Percentiles rank a stretch among this genome's conserved stretches.
These are phyloP conservation scores for Diplogelasinospora grovesii DNA, from an alignment of 495 filamentous ascomycete species.

Conservation along the genomic window DNA sequence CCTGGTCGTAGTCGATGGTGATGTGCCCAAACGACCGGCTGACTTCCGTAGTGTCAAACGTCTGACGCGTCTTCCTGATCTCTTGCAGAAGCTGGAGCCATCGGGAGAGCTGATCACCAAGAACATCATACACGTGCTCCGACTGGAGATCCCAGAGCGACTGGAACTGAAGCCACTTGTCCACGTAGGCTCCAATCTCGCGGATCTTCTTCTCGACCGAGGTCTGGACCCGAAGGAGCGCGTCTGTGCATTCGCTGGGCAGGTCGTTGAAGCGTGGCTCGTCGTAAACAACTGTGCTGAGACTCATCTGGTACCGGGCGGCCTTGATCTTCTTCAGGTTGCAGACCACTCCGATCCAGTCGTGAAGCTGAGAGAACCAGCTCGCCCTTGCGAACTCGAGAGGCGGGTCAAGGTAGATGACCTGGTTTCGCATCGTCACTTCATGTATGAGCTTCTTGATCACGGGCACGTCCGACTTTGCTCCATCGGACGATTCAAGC, in stretches of 20 bases:
- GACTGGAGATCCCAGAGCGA: constrained; percentile 96
- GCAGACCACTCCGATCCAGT: constrained; percentile 88
- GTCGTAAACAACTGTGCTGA: constrained; percentile 54
- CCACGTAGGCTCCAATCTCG: constrained; percentile 74
- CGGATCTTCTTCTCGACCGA: constrained; percentile 72
- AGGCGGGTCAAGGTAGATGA: constrained; percentile 91
- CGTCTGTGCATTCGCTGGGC: constrained; percentile 70
- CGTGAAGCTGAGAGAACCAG: constrained; percentile 88
- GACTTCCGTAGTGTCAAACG: constrained; percentile 93
- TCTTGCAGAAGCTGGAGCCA: constrained; percentile 95
- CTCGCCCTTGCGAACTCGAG: constrained; percentile 85
- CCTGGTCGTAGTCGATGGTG: constrained; percentile 93
- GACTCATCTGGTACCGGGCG: constrained; percentile 85
- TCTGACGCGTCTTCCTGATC: constrained; percentile 84
- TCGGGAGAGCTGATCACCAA: constrained; percentile 83
- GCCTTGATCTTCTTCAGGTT: constrained; percentile 89
- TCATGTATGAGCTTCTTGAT: constrained; percentile 74
- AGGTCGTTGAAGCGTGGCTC: constrained; percentile 79
- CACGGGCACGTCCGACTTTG: constrained; percentile 44
- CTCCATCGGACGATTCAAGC: constrained; percentile 27
- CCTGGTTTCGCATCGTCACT: constrained; percentile 91
- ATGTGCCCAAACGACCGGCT: constrained; percentile 87
- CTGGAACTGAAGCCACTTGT: constrained; percentile 98
- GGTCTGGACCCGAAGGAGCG: constrained; percentile 69
- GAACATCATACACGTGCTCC: constrained; percentile 83